Evolutionary conservation across 768 basidiomycete genomes (phyloP).

Genomic region (Dacryopinax spathularia): DNA sequence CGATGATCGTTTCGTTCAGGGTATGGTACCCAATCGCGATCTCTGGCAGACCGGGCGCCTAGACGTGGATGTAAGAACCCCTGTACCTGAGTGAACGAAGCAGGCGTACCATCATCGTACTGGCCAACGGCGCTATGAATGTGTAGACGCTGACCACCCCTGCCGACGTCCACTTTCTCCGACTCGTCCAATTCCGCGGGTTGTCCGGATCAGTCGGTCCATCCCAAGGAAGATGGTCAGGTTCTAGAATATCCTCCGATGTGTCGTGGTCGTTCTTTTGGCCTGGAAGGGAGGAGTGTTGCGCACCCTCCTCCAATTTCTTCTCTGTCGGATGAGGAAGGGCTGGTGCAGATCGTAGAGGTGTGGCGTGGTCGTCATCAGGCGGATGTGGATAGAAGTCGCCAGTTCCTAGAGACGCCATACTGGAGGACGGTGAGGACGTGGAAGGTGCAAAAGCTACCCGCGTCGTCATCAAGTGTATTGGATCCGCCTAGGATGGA

Average conservation of each 20-base stretch:
- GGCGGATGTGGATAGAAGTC: no score
- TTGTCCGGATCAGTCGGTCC: slow-evolving; percentile 36
- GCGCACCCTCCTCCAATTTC: no score
- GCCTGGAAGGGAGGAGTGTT: not conserved
- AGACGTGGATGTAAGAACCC: not conserved
- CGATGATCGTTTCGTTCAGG: slow-evolving; percentile 36
- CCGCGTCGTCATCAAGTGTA: no score
- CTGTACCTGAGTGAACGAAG: no score
- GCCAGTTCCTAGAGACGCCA: no score
- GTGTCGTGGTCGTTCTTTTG: not conserved
- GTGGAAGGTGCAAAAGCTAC: no score
- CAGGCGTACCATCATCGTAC: slow-evolving; percentile 16
- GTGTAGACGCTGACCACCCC: slow-evolving; percentile 33
- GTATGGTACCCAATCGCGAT: slow-evolving; percentile 32
- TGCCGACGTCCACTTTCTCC: slow-evolving; percentile 44
- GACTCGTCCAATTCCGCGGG: slow-evolving; percentile 48
- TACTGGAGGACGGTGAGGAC: no score
- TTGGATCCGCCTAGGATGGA: no score
- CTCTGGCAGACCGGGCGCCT: slow-evolving; percentile 49
- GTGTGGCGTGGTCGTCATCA: no score
- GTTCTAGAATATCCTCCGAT: not conserved
- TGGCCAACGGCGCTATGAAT: not conserved
- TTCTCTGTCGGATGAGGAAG: no score
- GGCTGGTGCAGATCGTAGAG: no score
- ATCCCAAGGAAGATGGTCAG: not conserved